Base-by-base conservation (phyloP, 1,284 basidiomycete species). In the Pseudozyma thailandica region DNA sequence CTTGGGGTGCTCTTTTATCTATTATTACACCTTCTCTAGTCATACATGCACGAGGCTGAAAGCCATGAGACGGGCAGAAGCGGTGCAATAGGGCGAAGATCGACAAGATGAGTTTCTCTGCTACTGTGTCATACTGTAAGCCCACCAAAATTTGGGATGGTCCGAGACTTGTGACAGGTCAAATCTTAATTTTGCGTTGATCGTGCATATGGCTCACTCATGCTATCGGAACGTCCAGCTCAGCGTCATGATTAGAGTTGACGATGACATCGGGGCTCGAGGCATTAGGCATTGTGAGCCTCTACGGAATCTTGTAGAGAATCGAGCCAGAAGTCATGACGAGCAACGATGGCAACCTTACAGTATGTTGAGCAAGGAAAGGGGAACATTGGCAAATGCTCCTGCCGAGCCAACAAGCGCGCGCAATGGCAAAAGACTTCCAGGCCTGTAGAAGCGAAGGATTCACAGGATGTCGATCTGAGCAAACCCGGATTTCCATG, bases 111-210 rank as follows among this genome's bases (percentile, higher is more conserved):
- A n/a, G n/a, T n/a, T n/a, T n/a, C n/a, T n/a, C n/a, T n/a, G n/a
- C n/a, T n/a, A n/a, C n/a, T n/a, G n/a, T n/a, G n/a, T 35, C 30
- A 47, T 31, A 33, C 7, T 10, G 12, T 13, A 33, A 10, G 31
- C 31, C 31, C 31, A 33, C 31, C n/a, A n/a, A n/a, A n/a, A n/a
- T 33, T 18, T 21, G 45, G 4, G n/a, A n/a, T n/a, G n/a, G n/a
- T n/a, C 54, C 41, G 61, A 57, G 54, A 53, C 42, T 35, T 57
- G 61, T 64, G 61, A 64, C 61, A 64, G 61, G 61, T 64, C 61
- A 58, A 44, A 43, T 50, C 15, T 31, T 49, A 21, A 31, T 23
- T 21, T 35, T 23, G 25, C 30, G 43, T 27, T 21, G 15, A n/a
- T 37, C 20, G 12, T 42, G 30, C 43, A 45, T 21, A 16, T 33